phyloP scores from a whole-genome alignment of 2,329 filamentous ascomycete species.

The Fusarium fracticaudum region DNA sequence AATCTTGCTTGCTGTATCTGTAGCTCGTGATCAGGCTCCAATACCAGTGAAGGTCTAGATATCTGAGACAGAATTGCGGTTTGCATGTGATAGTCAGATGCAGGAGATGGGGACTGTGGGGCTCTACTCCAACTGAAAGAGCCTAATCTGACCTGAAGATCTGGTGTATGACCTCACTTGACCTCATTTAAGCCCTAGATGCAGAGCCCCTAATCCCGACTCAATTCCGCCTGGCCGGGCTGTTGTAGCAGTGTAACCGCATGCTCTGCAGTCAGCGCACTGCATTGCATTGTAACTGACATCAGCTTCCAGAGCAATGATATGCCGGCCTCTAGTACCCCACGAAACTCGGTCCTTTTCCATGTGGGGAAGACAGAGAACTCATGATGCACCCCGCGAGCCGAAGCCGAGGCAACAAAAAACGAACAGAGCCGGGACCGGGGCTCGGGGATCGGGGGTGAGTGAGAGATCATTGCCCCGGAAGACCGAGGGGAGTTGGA shows the following conservation, averaged over 20 bases:
- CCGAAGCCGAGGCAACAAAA: conserved; percentile 43
- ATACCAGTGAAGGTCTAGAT: neutral
- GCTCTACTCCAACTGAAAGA: conserved; percentile 19
- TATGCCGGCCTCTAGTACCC: neutral
- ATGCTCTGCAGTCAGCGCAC: neutral
- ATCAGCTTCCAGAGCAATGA: neutral
- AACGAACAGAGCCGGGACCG: conserved; percentile 24
- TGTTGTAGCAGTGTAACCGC: neutral
- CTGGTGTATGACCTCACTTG: conserved; percentile 9
- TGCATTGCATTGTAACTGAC: neutral
- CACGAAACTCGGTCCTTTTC: conserved; percentile 19
- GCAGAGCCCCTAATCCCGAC: conserved; percentile 9
- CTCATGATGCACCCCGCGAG: conserved; percentile 34
- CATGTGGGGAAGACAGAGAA: conserved; percentile 29
- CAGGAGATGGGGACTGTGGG: conserved; percentile 28
- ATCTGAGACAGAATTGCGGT: neutral
- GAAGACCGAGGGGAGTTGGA: conserved; percentile 29
- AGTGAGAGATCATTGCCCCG: conserved; percentile 31
- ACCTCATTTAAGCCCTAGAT: conserved; percentile 1
- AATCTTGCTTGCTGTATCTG: neutral
- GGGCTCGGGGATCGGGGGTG: conserved; percentile 36
- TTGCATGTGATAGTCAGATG: conserved; percentile 39
- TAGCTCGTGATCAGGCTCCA: neutral
- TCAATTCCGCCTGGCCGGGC: conserved; percentile 34
- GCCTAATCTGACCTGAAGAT: conserved; percentile 11